A percentile compares a stretch with the other conserved stretches of the same genome.
These are phyloP conservation scores for Pseudoneurospora amorphoporcata DNA, from an alignment of 495 filamentous ascomycete genomes.

Conservation along the genomic window DNA sequence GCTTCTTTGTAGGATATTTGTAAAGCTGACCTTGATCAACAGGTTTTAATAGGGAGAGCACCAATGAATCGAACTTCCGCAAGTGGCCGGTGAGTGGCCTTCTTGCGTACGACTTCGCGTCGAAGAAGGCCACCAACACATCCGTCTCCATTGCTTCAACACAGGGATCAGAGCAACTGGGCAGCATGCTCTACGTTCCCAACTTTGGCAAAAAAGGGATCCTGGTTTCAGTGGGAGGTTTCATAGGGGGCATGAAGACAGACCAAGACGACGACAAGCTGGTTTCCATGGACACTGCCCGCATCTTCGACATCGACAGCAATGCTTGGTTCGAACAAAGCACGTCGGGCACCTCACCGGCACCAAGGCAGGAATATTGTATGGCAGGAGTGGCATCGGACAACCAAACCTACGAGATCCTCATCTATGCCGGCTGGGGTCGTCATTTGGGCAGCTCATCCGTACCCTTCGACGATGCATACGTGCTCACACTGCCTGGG, in stretches of 20 bases:
- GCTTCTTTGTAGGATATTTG: background rate
- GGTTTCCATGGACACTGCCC: conserved; percentile 7
- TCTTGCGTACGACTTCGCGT: conserved; percentile 9
- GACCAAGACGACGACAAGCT: background rate
- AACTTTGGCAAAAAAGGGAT: conserved; percentile 14
- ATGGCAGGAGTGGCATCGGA: conserved; percentile 13
- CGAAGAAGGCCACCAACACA: background rate
- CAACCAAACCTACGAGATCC: conserved; percentile 15
- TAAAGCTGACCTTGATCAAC: background rate
- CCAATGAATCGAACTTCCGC: background rate
- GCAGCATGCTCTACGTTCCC: conserved; percentile 11
- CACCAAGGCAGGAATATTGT: conserved; percentile 11
- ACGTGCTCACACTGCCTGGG: conserved; percentile 15
- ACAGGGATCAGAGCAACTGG: background rate
- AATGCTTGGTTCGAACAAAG: conserved; percentile 13
- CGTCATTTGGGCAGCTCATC: conserved; percentile 6
- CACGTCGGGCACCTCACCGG: conserved; percentile 7
- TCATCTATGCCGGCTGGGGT: conserved; percentile 19
- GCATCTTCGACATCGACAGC: conserved; percentile 6
- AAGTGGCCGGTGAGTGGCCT: background rate
- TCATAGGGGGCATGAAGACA: background rate
- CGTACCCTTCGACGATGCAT: conserved; percentile 14
- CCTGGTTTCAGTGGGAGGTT: conserved; percentile 11
- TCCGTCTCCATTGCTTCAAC: conserved; percentile 1
- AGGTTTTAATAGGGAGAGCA: background rate